Evolutionary conservation across 768 basidiomycete species (phyloP), one percentile per base, ranked within the genome.

Genomic region (Hysterangium stoloniferum): DNA sequence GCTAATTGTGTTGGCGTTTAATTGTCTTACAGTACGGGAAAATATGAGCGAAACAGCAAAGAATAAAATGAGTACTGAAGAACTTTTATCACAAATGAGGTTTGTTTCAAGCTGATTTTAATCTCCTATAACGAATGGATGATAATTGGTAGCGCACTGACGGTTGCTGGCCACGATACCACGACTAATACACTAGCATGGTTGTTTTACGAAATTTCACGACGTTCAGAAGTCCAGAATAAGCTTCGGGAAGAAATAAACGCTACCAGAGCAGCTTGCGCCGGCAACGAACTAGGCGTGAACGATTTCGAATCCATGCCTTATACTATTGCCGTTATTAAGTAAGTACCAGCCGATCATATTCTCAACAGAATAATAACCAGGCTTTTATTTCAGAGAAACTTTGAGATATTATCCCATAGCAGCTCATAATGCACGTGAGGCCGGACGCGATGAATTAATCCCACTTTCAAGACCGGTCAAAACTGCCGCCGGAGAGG

Each of bases 141-240:
- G 24, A 27, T n/a, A n/a, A n/a, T 31, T 5, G 4, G 24, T 45
- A 75, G 74, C 3, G 72, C 75, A 12, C 58, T 77, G 25, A 70
- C 75, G 15, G 74, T 77, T 54, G 73, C 74, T 2, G 76, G 71
- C 2, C 72, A 72, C 50, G 75, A 77, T 51, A 78, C 75, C 6
- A 73, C 74, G 0, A 70, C 74, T 2, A 68, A 71, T 4, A 66
- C 70, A 1, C 53, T 78, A 37, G 69, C 70, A 12, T 68, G 75
- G 1, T 66, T 71, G 33, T 59, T 76, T 6, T 62, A 69, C 52
- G 57, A 68, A 38, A 61, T 78, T 25, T 60, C 73, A 4, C 52
- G 45, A 1, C 60, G 71, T 47, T 65, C 57, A 5, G 66, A 69
- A n/a, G 56, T 68, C n/a, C 76, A 78, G 56, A 54, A 61, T 15